Conservation (phyloP, 2,329 filamentous ascomycete species). For the Sporothrix globosa region DNA sequence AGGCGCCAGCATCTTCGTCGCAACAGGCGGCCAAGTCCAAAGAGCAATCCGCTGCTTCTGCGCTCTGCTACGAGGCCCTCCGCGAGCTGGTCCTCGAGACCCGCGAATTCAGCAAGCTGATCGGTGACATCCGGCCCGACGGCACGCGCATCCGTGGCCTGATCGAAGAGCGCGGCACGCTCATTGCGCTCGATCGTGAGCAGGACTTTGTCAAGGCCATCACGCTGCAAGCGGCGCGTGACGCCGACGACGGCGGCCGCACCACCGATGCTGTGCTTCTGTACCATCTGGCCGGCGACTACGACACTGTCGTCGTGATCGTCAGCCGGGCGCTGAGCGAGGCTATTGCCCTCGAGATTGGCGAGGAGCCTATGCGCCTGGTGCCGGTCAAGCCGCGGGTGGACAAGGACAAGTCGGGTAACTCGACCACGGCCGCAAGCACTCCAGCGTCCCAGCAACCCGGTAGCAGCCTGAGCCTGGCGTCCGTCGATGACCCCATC, state of each 20-base stretch:
- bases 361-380: constrained; percentile 75
- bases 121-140: constrained; percentile 87
- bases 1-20: background rate
- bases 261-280: constrained; percentile 92
- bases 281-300: constrained; percentile 93
- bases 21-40: constrained; percentile 46
- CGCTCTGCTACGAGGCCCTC: constrained; percentile 87
- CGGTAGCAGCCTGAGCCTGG: constrained; percentile 63
- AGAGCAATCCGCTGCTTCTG: constrained; percentile 65
- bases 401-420: constrained; percentile 43
- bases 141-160: constrained; percentile 83
- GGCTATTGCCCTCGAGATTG: constrained; percentile 82
- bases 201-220: constrained; percentile 89
- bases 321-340: constrained; percentile 90
- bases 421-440: constrained; percentile 59
- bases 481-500: constrained; percentile 63
- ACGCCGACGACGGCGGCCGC: constrained; percentile 91
- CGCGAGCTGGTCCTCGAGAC: constrained; percentile 96
- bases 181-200: constrained; percentile 80
- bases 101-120: constrained; percentile 88
- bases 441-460: constrained; percentile 57
- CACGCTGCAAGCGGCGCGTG: constrained; percentile 86
- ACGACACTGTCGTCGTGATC: constrained; percentile 89
- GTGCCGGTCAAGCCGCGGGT: constrained; percentile 77
- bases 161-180: constrained; percentile 79